Percentiles rank a stretch among this genome's conserved stretches.
These are phyloP conservation scores for Russula griseocarnosa DNA, from an alignment of 768 basidiomycete genomes.

Conservation along the genomic window DNA sequence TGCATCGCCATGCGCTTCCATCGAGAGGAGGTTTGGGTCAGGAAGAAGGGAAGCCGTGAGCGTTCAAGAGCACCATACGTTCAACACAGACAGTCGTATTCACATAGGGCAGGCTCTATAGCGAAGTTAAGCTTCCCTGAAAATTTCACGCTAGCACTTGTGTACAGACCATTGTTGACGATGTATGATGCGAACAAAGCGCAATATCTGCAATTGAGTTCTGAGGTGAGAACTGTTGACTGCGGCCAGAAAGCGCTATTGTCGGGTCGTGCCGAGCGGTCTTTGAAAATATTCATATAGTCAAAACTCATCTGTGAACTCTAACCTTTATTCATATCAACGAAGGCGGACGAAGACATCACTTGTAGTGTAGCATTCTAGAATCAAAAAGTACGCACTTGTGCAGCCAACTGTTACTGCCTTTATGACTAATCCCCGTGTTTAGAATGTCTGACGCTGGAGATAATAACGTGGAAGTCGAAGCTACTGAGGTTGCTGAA, in stretches of 20 bases:
- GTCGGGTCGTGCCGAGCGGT: constrained; percentile 52
- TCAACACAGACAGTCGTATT: constrained; percentile 72
- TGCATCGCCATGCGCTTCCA: constrained; percentile 71
- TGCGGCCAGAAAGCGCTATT: neutral
- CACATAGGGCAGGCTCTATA: constrained; percentile 66
- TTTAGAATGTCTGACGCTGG: constrained; percentile 94
- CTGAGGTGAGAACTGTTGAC: neutral
- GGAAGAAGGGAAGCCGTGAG: constrained; percentile 20
- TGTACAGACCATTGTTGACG: constrained; percentile 15
- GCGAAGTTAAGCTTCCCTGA: constrained; percentile 1
- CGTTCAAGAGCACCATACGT: constrained; percentile 45
- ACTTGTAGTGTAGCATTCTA: constrained; percentile 27
- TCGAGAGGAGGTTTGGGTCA: constrained; percentile 33
- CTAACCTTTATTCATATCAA: constrained; percentile 73
- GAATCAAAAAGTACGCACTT: constrained; percentile 31
- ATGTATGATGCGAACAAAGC: neutral
- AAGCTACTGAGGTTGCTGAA: constrained; percentile 63
- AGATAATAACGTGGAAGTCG: constrained; percentile 88
- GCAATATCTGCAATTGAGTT: constrained; percentile 2
- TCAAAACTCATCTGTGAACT: constrained; percentile 40
- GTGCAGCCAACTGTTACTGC: neutral
- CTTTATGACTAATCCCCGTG: constrained; percentile 10
- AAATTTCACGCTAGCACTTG: constrained; percentile 1
- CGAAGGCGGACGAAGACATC: constrained; percentile 96
- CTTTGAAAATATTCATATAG: constrained; percentile 40